Evolutionary conservation across 768 basidiomycete genomes (phyloP).

Genomic region (Termitomyces sp.): DNA sequence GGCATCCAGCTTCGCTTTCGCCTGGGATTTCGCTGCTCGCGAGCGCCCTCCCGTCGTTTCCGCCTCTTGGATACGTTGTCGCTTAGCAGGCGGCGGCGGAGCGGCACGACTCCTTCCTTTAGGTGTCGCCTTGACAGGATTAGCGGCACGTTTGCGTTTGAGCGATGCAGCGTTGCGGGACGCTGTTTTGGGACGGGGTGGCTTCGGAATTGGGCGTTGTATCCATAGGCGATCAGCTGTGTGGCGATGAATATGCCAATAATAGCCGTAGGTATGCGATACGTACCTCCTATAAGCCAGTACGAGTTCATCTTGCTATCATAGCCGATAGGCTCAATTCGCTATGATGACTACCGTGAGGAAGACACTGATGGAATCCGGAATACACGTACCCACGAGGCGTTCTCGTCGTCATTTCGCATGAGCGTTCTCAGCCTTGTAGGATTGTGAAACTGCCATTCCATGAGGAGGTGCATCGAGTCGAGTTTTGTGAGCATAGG

Average conservation of each 20-base stretch:
- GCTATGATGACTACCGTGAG: slow-evolving; percentile 34
- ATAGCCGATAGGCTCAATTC: slow-evolving; percentile 81
- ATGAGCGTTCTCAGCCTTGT: slow-evolving; percentile 62
- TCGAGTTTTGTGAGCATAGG: slow-evolving; percentile 70
- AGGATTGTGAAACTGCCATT: slow-evolving; percentile 88
- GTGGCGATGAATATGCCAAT: not conserved
- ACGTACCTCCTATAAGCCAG: slow-evolving; percentile 78
- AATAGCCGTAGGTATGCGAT: not conserved
- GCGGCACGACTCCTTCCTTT: slow-evolving; percentile 12
- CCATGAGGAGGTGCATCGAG: slow-evolving; percentile 63
- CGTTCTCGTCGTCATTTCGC: slow-evolving; percentile 74
- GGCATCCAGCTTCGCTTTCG: slow-evolving; percentile 61
- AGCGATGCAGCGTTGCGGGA: slow-evolving; percentile 25
- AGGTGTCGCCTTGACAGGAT: slow-evolving; percentile 3
- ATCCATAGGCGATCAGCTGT: slow-evolving; percentile 82
- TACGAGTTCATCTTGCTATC: slow-evolving; percentile 76
- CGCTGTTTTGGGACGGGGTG: slow-evolving; percentile 30
- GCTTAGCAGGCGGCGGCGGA: slow-evolving; percentile 14
- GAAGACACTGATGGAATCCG: slow-evolving; percentile 1
- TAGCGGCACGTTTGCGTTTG: slow-evolving; percentile 32
- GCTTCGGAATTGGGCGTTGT: slow-evolving; percentile 49
- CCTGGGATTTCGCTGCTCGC: slow-evolving; percentile 66
- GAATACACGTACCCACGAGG: slow-evolving; percentile 60
- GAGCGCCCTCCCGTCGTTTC: slow-evolving; percentile 31
- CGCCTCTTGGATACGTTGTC: slow-evolving; percentile 14